A percentile compares a stretch with the other conserved stretches of the same genome.
phyloP scores from a whole-genome alignment of 768 basidiomycete genomes.

The Clavaria fumosa region DNA sequence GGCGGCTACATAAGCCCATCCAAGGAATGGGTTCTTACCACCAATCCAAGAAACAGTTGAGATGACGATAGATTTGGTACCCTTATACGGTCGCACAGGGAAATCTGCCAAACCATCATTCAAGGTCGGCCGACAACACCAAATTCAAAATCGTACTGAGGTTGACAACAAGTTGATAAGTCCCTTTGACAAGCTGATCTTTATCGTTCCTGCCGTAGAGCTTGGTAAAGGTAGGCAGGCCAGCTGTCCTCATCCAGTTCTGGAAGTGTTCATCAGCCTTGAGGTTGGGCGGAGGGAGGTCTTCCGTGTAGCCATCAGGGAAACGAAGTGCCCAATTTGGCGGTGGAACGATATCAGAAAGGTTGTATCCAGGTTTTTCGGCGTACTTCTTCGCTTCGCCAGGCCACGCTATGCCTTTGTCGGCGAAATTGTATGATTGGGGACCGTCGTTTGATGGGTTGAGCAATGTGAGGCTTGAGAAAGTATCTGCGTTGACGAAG shows the following conservation, averaged over 20 bases:
- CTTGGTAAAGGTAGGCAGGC: conserved; percentile 92
- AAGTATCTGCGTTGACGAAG: conserved; percentile 46
- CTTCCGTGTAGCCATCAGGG: conserved; percentile 55
- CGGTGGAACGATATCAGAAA: conserved; percentile 70
- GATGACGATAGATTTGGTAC: conserved; percentile 93
- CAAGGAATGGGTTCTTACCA: conserved; percentile 95
- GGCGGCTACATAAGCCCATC: conserved; percentile 93
- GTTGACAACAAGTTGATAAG: conserved; percentile 59
- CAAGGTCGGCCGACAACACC: too few relatives aligned
- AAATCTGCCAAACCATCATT: too few relatives aligned
- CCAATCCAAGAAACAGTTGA: conserved; percentile 98
- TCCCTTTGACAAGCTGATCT: conserved; percentile 51
- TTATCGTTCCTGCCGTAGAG: conserved; percentile 85
- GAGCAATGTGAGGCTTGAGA: conserved; percentile 41
- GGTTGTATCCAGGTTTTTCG: conserved; percentile 35
- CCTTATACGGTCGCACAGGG: conserved; percentile 80
- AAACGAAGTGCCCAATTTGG: conserved; percentile 77
- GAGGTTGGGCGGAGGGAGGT: conserved; percentile 58
- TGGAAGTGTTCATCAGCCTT: conserved; percentile 82
- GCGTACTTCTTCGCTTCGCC: conserved; percentile 88
- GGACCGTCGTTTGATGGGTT: conserved; percentile 32
- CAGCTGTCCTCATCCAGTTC: conserved; percentile 99
- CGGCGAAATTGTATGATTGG: conserved; percentile 57
- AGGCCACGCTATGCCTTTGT: conserved; percentile 84
- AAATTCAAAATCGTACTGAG: conserved; percentile 61